phyloP scores from a whole-genome alignment of 139 green algal genomes.

The Coelastrella sp. region DNA sequence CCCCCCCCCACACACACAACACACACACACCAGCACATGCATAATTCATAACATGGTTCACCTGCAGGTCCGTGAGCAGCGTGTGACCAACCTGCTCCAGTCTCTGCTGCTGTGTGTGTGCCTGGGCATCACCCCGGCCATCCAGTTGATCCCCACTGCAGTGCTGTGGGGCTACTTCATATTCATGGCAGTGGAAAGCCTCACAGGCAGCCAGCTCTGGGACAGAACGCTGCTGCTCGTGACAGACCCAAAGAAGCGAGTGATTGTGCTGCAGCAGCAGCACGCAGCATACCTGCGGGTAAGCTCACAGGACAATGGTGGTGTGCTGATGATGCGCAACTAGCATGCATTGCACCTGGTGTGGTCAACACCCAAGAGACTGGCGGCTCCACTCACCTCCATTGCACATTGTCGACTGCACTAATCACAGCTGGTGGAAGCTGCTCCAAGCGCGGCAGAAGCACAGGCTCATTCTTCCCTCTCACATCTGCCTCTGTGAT shows the following conservation, averaged over 20 bases:
- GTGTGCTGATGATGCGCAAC: too few relatives aligned
- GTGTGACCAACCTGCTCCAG: conserved; percentile 81
- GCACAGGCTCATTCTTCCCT: not conserved
- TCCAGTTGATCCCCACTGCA: conserved; percentile 75
- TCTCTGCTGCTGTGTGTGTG: conserved; percentile 74
- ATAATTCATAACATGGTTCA: not conserved
- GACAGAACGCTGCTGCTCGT: conserved; percentile 78
- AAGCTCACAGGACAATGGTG: not conserved
- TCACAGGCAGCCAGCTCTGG: conserved; percentile 82
- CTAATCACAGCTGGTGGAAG: too few relatives aligned
- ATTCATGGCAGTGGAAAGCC: conserved; percentile 87
- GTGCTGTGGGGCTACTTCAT: conserved; percentile 92
- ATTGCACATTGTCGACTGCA: too few relatives aligned
- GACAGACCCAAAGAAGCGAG: conserved; percentile 71
- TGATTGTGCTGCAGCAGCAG: conserved; percentile 56
- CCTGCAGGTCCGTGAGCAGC: conserved; percentile 82
- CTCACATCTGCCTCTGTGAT: not conserved
- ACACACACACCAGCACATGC: too few relatives aligned
- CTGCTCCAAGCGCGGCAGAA: not conserved
- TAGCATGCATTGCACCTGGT: too few relatives aligned
- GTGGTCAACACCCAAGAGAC: too few relatives aligned
- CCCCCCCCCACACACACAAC: too few relatives aligned
- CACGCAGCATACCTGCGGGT: conserved; percentile 73
- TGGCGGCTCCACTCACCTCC: too few relatives aligned
- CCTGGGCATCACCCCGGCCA: conserved; percentile 72